Evolutionary conservation across 805 yeast species (phyloP).

Genomic region (Saccharomycopsis oosterbeekiorum): DNA sequence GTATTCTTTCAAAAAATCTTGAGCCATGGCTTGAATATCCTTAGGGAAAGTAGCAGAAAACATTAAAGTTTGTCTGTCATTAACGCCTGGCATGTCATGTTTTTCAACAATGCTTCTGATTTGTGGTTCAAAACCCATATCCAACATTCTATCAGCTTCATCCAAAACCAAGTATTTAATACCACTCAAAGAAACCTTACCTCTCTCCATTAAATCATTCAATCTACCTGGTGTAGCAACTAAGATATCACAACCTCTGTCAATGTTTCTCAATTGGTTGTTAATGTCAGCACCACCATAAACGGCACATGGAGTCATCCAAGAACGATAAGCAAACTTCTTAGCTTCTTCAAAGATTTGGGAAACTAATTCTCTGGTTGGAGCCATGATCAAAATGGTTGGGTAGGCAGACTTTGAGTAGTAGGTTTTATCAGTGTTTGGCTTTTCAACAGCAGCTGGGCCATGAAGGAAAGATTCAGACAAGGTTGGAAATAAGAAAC

Average conservation of each 20-base stretch:
- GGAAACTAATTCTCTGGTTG: constrained; percentile 97
- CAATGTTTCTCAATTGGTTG: constrained; percentile 76
- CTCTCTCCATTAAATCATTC: constrained; percentile 92
- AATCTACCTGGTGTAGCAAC: constrained; percentile 99
- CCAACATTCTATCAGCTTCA: constrained; percentile 99
- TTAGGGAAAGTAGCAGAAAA: constrained; percentile 99
- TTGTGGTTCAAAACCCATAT: constrained; percentile 99
- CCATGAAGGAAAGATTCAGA: constrained; percentile 85
- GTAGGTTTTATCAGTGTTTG: constrained; percentile 29
- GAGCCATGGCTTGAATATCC: constrained; percentile 93
- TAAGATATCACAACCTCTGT: constrained; percentile 88
- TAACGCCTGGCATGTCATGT: constrained; percentile 93
- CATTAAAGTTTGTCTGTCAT: constrained; percentile 92
- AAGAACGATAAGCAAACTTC: constrained; percentile 93
- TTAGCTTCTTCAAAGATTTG: constrained; percentile 95
- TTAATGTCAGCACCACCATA: constrained; percentile 98
- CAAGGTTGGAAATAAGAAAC: constrained; percentile 95
- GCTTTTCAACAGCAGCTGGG: constrained; percentile 53
- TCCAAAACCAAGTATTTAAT: constrained; percentile 95
- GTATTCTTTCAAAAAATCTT: constrained; percentile 93
- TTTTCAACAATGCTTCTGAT: constrained; percentile 96
- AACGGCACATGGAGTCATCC: constrained; percentile 94
- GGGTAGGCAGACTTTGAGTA: constrained; percentile 79
- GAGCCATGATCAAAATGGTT: constrained; percentile 92
- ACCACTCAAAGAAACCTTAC: constrained; percentile 89